Conservation (phyloP, 2,329 filamentous ascomycete genomes). For the Zarea fungicola region DNA sequence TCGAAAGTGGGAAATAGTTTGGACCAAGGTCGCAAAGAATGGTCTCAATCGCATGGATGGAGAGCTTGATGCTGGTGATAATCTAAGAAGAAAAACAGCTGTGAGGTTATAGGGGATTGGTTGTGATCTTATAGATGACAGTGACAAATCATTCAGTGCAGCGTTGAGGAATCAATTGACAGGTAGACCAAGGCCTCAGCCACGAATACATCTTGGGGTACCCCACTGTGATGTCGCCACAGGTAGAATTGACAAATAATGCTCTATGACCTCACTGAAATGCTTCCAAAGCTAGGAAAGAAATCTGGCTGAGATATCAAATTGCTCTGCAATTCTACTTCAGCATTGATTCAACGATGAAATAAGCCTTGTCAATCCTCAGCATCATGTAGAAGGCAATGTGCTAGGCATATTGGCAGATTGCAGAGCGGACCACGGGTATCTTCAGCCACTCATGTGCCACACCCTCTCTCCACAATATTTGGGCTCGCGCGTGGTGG, state of each 20-base stretch:
- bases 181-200: not conserved
- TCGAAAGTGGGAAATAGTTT: slow-evolving; percentile 37
- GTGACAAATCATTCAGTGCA: slow-evolving; percentile 11
- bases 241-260: not conserved
- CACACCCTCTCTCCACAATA: slow-evolving; percentile 3
- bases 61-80: not conserved
- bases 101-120: not conserved
- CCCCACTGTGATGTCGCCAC: slow-evolving; percentile 11
- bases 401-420: not conserved
- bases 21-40: slow-evolving; percentile 42
- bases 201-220: not conserved
- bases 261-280: slow-evolving; percentile 3
- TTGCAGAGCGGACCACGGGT: not conserved
- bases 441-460: slow-evolving; percentile 6
- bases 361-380: not conserved
- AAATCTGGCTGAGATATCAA: not conserved
- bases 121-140: not conserved
- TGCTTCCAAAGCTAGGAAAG: not conserved
- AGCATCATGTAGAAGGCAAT: not conserved
- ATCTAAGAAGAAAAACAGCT: not conserved
- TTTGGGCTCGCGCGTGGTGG: not conserved
- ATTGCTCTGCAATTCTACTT: not conserved
- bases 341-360: no score
- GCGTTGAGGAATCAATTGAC: slow-evolving; percentile 10
- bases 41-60: slow-evolving; percentile 46